Conservation (phyloP, 495 filamentous ascomycete species). For the Penicilliopsis zonata region DNA sequence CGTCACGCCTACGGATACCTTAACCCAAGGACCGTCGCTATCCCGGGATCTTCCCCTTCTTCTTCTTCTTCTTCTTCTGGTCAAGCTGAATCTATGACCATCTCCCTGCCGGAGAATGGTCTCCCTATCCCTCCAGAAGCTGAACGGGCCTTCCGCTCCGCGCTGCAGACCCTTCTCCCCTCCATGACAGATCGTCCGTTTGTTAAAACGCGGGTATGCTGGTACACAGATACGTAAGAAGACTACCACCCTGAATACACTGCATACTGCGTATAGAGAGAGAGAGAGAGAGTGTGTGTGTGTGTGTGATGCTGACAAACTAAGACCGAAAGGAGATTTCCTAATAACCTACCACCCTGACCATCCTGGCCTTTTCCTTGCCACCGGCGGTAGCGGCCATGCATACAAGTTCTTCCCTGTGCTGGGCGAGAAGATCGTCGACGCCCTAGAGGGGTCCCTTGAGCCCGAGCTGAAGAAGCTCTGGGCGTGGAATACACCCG, state of each 20-base stretch:
- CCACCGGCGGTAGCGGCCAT: constrained; percentile 79
- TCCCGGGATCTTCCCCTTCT: constrained; percentile 12
- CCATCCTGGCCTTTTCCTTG: constrained; percentile 58
- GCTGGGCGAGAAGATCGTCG: constrained; percentile 64
- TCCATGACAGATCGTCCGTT: constrained; percentile 53
- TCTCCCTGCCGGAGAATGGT: constrained; percentile 26
- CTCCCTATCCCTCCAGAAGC: constrained; percentile 45
- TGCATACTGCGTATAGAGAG: too few species aligned
- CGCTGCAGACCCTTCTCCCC: constrained; percentile 51
- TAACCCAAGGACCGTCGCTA: constrained; percentile 45
- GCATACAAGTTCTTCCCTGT: constrained; percentile 85
- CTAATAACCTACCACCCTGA: constrained; percentile 65
- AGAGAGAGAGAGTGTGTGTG: too few species aligned
- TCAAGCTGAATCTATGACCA: constrained; percentile 18
- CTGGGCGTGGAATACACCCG: constrained; percentile 53
- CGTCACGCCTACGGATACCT: constrained; percentile 73
- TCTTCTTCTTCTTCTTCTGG: too few species aligned
- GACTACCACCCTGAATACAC: too few species aligned
- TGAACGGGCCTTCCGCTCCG: constrained; percentile 45
- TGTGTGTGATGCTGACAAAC: not conserved
- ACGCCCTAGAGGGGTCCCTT: constrained; percentile 46
- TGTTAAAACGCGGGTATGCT: constrained; percentile 62
- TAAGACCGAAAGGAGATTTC: constrained; percentile 59
- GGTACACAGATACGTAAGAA: constrained; percentile 74
- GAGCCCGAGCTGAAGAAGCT: constrained; percentile 45